Conservation (phyloP, 176 grass and related monocot species). For the Puya raimondii region DNA sequence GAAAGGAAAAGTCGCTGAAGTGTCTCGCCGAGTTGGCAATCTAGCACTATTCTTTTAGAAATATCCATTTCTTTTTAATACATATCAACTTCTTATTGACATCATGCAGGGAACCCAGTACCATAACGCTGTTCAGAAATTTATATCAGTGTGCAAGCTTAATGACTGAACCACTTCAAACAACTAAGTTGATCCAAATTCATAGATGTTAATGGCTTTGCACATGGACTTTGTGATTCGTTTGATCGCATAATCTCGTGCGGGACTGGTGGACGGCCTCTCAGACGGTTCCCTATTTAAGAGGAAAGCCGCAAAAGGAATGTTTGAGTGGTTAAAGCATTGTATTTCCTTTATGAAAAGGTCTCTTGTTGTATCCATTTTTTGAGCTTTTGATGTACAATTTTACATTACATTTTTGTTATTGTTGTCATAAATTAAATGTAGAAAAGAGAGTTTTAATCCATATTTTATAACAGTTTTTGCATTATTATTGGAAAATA, state of each 20-base stretch:
- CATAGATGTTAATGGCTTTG: neutral
- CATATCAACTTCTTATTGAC: no score
- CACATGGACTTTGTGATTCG: neutral
- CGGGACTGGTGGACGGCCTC: neutral
- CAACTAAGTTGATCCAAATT: neutral
- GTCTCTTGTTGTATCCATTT: neutral
- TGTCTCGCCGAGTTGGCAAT: no score
- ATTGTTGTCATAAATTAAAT: no score
- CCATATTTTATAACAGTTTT: no score
- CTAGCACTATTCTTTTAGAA: no score
- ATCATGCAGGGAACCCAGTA: constrained; percentile 75
- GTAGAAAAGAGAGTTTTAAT: no score
- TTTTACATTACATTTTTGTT: no score
- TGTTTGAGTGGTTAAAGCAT: neutral
- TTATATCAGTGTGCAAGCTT: constrained; percentile 76
- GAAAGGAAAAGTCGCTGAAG: neutral
- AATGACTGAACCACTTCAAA: constrained; percentile 42
- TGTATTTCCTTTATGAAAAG: neutral
- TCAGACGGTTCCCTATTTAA: neutral
- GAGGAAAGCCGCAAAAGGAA: neutral
- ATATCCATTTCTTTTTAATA: no score
- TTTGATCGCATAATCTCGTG: neutral
- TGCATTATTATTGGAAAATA: no score
- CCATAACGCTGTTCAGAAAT: constrained; percentile 83
- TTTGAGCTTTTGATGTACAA: no score